Evolutionary conservation across 2,329 filamentous ascomycete genomes (phyloP).

Genomic region (Paracorniculantispora psalliotae): DNA sequence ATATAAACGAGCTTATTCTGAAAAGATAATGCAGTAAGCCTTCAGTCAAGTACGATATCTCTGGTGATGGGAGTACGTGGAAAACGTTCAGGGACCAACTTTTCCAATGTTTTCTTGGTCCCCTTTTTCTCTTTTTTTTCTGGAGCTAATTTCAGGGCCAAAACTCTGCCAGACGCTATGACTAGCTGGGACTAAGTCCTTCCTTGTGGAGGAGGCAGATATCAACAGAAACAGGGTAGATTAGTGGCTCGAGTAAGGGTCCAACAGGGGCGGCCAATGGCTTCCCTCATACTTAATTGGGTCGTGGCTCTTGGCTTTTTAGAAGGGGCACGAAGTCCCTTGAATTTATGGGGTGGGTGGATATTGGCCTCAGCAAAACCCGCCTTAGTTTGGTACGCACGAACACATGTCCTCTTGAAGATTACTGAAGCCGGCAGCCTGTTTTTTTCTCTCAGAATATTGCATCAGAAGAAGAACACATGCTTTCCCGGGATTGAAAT

Average conservation of each 20-base stretch:
- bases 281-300: background rate
- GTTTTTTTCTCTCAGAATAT: too few relatives aligned
- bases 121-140: background rate
- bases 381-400: background rate
- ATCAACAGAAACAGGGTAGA: background rate
- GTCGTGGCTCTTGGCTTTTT: background rate
- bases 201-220: background rate
- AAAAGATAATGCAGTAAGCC: too few relatives aligned
- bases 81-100: background rate
- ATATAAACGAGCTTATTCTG: background rate
- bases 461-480: too few relatives aligned
- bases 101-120: background rate
- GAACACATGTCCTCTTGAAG: too few relatives aligned
- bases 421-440: too few relatives aligned
- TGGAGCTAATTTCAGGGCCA: constrained; percentile 1
- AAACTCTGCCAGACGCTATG: constrained; percentile 4
- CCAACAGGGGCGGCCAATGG: background rate
- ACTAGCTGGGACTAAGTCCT: background rate
- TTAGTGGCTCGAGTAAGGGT: background rate
- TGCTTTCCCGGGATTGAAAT: too few relatives aligned
- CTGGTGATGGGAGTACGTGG: background rate
- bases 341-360: background rate
- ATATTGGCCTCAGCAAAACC: background rate
- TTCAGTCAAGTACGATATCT: background rate
- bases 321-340: background rate